Evolutionary conservation across 257 asterid species (phyloP).

Genomic region (Linaria vulgaris): DNA sequence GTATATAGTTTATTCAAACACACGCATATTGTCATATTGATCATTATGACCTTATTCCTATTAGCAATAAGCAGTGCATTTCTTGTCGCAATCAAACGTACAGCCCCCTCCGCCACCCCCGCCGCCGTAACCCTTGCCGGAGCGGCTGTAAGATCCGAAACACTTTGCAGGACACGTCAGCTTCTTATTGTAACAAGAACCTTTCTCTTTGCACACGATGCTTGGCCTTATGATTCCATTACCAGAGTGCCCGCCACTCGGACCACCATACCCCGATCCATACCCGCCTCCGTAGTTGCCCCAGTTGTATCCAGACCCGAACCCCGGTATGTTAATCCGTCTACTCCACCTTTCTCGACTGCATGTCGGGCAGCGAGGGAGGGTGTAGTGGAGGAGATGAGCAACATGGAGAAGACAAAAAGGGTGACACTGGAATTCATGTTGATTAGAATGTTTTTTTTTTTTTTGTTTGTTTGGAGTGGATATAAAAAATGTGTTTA

Average conservation of each 20-base stretch:
- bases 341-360: constrained; percentile 16
- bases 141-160: constrained; percentile 59
- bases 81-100: constrained; percentile 74
- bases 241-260: constrained; percentile 54
- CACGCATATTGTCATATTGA: no score
- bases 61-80: constrained; percentile 71
- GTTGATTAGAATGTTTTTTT: no score
- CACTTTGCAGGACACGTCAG: constrained; percentile 85
- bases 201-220: constrained; percentile 53
- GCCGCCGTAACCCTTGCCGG: constrained; percentile 78
- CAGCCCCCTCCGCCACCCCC: constrained; percentile 98
- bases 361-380: constrained; percentile 36
- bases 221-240: constrained; percentile 46
- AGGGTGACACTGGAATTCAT: no score
- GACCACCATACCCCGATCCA: constrained; percentile 77
- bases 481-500: no score
- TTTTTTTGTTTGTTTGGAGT: no score
- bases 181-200: constrained; percentile 78
- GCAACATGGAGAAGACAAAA: constrained; percentile 29
- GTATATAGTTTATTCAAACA: no score
- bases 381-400: constrained; percentile 27
- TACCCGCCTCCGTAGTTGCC: constrained; percentile 51
- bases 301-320: no score
- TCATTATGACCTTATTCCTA: neutral
- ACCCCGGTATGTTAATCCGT: no score